Percentiles rank a stretch among this genome's conserved stretches.
Evolutionary conservation across 306 rosid genomes (phyloP).

Genomic region (Prunus padus): DNA sequence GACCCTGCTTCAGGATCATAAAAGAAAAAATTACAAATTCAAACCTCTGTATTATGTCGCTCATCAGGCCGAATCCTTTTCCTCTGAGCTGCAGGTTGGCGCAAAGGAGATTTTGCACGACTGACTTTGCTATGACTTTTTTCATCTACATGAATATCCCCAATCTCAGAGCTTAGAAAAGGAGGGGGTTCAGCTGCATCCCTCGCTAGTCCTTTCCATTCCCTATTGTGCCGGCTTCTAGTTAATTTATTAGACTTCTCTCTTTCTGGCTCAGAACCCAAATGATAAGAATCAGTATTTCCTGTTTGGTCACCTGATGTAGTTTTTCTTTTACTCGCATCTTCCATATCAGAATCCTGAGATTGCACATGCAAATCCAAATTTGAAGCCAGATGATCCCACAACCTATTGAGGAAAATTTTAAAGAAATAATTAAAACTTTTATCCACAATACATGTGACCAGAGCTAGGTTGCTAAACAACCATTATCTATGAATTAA

Average conservation of each 20-base stretch:
- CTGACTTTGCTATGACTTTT: slow-evolving; percentile 32
- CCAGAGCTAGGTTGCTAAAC: not conserved
- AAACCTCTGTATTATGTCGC: slow-evolving; percentile 58
- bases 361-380: slow-evolving; percentile 54
- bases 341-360: slow-evolving; percentile 42
- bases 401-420: slow-evolving; percentile 59
- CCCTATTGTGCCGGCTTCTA: slow-evolving; percentile 67
- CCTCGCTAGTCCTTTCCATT: slow-evolving; percentile 74
- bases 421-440: slow-evolving; percentile 10
- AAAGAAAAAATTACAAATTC: slow-evolving; percentile 1
- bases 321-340: slow-evolving; percentile 44
- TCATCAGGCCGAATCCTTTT: slow-evolving; percentile 76
- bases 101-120: slow-evolving; percentile 47
- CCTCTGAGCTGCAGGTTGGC: slow-evolving; percentile 45
- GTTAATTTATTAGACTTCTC: slow-evolving; percentile 45
- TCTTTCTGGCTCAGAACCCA: slow-evolving; percentile 54
- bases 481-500: slow-evolving; percentile 7
- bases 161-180: slow-evolving; percentile 55
- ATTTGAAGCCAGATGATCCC: slow-evolving; percentile 85
- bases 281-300: slow-evolving; percentile 35
- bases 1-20: not conserved
- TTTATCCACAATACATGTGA: not conserved
- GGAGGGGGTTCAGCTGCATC: slow-evolving; percentile 64
- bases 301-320: slow-evolving; percentile 39
- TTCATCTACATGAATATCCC: slow-evolving; percentile 37